phyloP scores from a whole-genome alignment of 2,329 filamentous ascomycete genomes.

The Fusarium sp. region DNA sequence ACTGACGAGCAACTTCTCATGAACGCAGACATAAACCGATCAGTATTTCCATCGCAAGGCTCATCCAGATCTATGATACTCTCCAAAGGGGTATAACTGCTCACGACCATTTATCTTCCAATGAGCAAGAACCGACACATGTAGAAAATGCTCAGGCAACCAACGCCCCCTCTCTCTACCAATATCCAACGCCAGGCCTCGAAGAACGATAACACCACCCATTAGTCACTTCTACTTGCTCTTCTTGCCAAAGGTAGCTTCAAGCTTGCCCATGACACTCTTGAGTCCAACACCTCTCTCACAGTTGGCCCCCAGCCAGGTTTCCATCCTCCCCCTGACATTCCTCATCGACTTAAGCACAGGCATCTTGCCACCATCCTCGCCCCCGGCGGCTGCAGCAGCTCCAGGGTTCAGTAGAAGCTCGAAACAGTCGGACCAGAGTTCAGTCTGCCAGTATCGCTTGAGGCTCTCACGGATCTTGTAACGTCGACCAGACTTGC shows the following conservation, averaged over 20 bases:
- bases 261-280: constrained; percentile 71
- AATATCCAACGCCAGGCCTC: constrained; percentile 32
- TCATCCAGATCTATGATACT: constrained; percentile 3
- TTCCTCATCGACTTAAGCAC: constrained; percentile 74
- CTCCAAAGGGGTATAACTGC: constrained; percentile 24
- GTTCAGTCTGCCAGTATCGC: constrained; percentile 94
- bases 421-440: constrained; percentile 87
- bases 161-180: constrained; percentile 1
- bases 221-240: constrained; percentile 40
- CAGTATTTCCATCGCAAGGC: neutral
- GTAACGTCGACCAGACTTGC: constrained; percentile 74
- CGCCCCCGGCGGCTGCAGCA: constrained; percentile 69
- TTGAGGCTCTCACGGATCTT: constrained; percentile 85
- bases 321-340: constrained; percentile 82
- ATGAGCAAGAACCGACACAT: neutral
- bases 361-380: constrained; percentile 76
- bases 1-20: neutral
- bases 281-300: constrained; percentile 83
- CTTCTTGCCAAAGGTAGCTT: constrained; percentile 57
- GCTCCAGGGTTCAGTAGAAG: constrained; percentile 83
- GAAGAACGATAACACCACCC: neutral
- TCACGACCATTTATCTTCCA: constrained; percentile 19
- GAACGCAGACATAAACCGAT: neutral
- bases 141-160: constrained; percentile 1
- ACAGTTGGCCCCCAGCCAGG: constrained; percentile 80